Base-by-base conservation (phyloP, 345 rosid genomes). In the Lumnitzera racemosa region DNA sequence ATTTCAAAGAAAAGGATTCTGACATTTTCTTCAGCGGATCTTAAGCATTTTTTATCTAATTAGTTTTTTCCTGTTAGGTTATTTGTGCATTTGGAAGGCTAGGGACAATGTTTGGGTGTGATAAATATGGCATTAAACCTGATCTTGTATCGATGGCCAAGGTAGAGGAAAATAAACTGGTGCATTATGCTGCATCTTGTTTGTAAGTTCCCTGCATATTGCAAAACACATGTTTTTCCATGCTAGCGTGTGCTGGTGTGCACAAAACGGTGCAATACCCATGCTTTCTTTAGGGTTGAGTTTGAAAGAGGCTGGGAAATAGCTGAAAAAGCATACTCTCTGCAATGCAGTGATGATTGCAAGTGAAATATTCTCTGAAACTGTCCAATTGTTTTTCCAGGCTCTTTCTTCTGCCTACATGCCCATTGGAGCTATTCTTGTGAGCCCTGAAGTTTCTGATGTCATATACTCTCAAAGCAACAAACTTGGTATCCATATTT, bases 51-150 rank as follows among this genome's bases (percentile, higher is more conserved):
- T 29, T 27, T 25, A 5, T 46, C 13, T 56, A 46, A 10, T 55
- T 64, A 49, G 24, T 36, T 7, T 36, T 36, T 36, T 36, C 43
- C 43, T 36, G 9, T 36, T 36, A 94, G 99, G 99, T 95, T 25
- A 88, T 95, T 23, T 88, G 97, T 80, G 99, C 96, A 58, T 95
- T 90, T 80, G 99, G 99, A 73, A 82, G 99, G 74, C 92, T 95
- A 29, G 99, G 99, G 17, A 81, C 96, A 13, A 90, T 88, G 97
- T 95, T 64, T 77, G 99, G 99, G 3, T 78, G 90, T 73, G 97
- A 90, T 71, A 88, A 86, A 74, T 95, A 81, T 84, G 80, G 81
- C 72, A 87, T 90, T 17, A 85, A 87, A 66, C 95, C 97, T 51
- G 97, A 87, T 67, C 92, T 90, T 71, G 97, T 90, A 36, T 72